phyloP scores from a whole-genome alignment of 164 flowering plant genomes.

The Annona cherimola region DNA sequence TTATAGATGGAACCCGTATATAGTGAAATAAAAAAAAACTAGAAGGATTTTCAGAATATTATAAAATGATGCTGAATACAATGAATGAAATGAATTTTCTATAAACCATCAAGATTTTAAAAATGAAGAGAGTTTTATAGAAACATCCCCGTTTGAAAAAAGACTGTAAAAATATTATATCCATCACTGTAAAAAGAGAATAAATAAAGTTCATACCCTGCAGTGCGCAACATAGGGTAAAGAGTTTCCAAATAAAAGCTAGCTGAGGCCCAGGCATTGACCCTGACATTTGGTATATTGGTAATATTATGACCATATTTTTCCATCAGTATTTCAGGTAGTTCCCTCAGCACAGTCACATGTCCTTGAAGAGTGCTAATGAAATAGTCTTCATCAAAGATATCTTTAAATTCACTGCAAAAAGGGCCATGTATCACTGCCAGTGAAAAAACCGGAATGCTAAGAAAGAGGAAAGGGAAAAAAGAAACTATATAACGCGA shows the following conservation, averaged over 20 bases:
- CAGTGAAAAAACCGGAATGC: neutral
- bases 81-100: too few relatives aligned
- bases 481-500: too few relatives aligned
- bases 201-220: constrained; percentile 37
- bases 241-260: constrained; percentile 48
- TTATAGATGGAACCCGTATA: too few relatives aligned
- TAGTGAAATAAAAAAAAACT: too few relatives aligned
- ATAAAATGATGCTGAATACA: too few relatives aligned
- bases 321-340: constrained; percentile 54
- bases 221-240: constrained; percentile 43
- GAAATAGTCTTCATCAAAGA: constrained; percentile 68
- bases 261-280: constrained; percentile 63
- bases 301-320: constrained; percentile 48
- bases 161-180: too few relatives aligned
- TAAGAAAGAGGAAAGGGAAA: too few relatives aligned
- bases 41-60: too few relatives aligned
- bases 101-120: too few relatives aligned
- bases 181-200: neutral
- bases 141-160: too few relatives aligned
- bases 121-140: too few relatives aligned
- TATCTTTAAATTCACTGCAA: constrained; percentile 61
- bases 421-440: constrained; percentile 2
- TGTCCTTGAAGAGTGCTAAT: constrained; percentile 45
- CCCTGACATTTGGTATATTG: constrained; percentile 41
- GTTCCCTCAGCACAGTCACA: constrained; percentile 55